These are phyloP conservation scores for Ogataea chonburiensis DNA, from an alignment of 805 yeast species.

Conservation along the genomic window DNA sequence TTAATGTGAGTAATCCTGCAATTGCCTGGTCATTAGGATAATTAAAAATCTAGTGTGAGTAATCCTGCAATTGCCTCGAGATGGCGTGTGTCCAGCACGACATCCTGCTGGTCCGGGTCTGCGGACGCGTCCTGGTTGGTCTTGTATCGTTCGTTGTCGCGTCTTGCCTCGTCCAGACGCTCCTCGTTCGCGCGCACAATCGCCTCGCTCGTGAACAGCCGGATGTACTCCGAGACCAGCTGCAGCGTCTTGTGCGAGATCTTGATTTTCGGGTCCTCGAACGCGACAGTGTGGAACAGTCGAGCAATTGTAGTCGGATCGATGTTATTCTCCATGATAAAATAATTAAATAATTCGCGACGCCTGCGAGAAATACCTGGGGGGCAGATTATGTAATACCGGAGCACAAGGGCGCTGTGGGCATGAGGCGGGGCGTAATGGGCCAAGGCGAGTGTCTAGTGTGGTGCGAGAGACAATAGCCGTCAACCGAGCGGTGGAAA, in stretches of 20 bases:
- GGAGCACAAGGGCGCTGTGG: no score
- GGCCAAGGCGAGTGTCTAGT: no score
- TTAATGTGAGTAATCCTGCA: conserved; percentile 57
- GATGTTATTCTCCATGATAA: conserved; percentile 9
- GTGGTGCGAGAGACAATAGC: no score
- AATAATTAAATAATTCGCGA: conserved; percentile 1
- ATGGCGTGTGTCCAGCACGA: conserved; percentile 52
- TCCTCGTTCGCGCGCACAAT: conserved; percentile 56
- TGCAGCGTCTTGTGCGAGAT: conserved; percentile 40
- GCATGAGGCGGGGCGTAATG: no score
- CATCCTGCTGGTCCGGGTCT: conserved; percentile 25
- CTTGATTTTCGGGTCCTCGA: conserved; percentile 37
- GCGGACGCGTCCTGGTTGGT: conserved; percentile 34
- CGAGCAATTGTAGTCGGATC: conserved; percentile 45
- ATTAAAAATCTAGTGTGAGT: conserved; percentile 53
- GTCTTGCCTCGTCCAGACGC: conserved; percentile 30
- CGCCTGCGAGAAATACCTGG: no score
- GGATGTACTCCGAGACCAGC: conserved; percentile 52
- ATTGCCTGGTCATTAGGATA: no score
- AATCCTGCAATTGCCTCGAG: conserved; percentile 56
- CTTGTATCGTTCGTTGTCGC: conserved; percentile 19
- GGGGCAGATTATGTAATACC: no score
- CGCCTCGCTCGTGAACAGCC: conserved; percentile 59
- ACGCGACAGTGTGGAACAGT: conserved; percentile 50
- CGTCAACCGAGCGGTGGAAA: no score